Conservation (phyloP, 805 yeast species). For the Metschnikowia sp. region DNA sequence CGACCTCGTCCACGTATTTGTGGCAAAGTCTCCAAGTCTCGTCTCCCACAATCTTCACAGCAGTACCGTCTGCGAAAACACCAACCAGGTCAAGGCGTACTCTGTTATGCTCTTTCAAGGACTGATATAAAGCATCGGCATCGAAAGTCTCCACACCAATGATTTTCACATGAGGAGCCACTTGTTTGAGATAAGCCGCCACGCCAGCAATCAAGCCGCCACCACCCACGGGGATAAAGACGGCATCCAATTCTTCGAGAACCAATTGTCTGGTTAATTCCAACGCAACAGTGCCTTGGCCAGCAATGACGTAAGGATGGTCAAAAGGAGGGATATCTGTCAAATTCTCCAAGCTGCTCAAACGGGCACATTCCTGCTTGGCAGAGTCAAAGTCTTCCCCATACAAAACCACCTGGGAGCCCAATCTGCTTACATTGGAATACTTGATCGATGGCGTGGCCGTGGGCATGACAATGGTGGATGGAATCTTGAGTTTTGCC, state of each 20-base stretch:
- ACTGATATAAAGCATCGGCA: conserved; percentile 86
- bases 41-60: conserved; percentile 84
- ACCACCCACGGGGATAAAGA: conserved; percentile 94
- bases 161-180: conserved; percentile 96
- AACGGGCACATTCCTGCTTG: conserved; percentile 78
- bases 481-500: conserved; percentile 76
- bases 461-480: conserved; percentile 97
- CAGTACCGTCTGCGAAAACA: conserved; percentile 98
- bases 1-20: conserved; percentile 83
- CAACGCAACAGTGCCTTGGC: conserved; percentile 96
- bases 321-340: conserved; percentile 97
- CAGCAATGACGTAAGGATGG: conserved; percentile 97
- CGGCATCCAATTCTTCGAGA: conserved; percentile 72
- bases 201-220: conserved; percentile 95
- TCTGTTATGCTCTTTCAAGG: conserved; percentile 54
- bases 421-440: conserved; percentile 85
- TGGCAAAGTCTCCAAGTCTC: conserved; percentile 84
- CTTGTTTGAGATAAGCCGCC: conserved; percentile 83
- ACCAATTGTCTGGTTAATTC: conserved; percentile 87
- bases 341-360: conserved; percentile 65
- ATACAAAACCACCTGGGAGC: conserved; percentile 86
- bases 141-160: conserved; percentile 96
- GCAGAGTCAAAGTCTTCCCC: conserved; percentile 98
- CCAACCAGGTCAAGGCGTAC: conserved; percentile 73
- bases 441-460: conserved; percentile 95